Percentiles rank a stretch among this genome's conserved stretches.
These are phyloP conservation scores for Hypoxylon trugodes DNA, from an alignment of 495 filamentous ascomycete species.

Conservation along the genomic window DNA sequence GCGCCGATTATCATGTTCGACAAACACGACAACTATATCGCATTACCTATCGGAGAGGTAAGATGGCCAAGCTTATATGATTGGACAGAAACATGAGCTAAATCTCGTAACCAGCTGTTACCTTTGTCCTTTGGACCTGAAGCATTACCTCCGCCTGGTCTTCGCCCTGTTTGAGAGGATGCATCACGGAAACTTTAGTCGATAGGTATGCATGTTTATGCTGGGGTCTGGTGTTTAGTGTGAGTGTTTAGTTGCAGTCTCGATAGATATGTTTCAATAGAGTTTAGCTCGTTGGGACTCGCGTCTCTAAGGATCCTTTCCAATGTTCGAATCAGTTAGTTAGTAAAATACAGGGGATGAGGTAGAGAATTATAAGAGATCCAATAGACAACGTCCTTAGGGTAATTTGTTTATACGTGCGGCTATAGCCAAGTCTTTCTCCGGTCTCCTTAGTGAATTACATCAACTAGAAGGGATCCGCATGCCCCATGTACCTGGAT, in stretches of 20 bases:
- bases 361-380: constrained; percentile 6
- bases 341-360: constrained; percentile 10
- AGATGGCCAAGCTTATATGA: constrained; percentile 41
- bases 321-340: background rate
- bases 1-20: constrained; percentile 94
- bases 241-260: background rate
- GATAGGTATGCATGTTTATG: background rate
- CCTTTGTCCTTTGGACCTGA: constrained; percentile 79
- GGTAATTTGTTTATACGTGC: background rate
- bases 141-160: constrained; percentile 51
- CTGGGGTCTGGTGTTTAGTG: background rate
- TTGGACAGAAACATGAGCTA: constrained; percentile 5
- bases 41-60: constrained; percentile 80
- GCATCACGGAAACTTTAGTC: background rate
- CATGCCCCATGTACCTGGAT: too few species aligned
- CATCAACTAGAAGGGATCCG: too few species aligned
- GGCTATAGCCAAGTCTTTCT: background rate
- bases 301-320: background rate
- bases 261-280: background rate
- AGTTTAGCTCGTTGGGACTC: constrained; percentile 11
- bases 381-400: constrained; percentile 11
- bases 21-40: constrained; percentile 69
- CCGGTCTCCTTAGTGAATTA: background rate
- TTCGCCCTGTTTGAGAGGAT: constrained; percentile 6
- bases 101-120: constrained; percentile 60